Evolutionary conservation across 305 asterid species (phyloP), one percentile per base, ranked within the genome.

Genomic region (Withania somnifera): DNA sequence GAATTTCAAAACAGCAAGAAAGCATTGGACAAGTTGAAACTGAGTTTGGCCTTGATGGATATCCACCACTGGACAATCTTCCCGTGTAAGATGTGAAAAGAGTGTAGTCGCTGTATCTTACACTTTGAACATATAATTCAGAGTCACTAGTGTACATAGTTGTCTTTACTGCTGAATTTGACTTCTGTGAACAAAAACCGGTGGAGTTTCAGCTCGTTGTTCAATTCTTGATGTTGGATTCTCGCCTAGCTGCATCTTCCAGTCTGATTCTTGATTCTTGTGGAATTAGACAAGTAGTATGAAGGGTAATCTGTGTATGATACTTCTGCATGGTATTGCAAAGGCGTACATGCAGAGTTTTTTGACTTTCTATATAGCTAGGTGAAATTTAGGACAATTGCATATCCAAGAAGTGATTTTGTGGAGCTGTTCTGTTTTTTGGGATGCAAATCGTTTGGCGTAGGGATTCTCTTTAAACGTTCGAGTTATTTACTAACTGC

Each of bases 11-110:
- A 86, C 93, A 89, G 87, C 96, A 92, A 84, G 94, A 88, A 85
- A 87, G 91, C 79, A 32, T 88, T 22, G 91, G 86, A 51, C 81
- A 88, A 4, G 85, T 86, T 78, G 97, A 91, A 66, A 87, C 42
- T 17, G 97, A 91, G 78, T 90, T 92, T 77, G 92, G 92, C 75
- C 89, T 86, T 28, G 96, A 90, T 61, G 92, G 92, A 36, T 89
- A 89, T 86, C 7, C 80, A 26, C 76, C 80, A 30, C 69, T 89
- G 87, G 97, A 94, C 83, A 89, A 94, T 77, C 95, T 91, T 51
- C 92, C 96, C 0, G 94, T 90, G 77, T 91, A 86, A 82, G 51
- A 66, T 0, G 67, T 38, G 4, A 30, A 50, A 60, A 26, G 26
- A 26, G 50, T 0, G 8, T 50, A 54, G 45, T 20, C 50, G 71